Conservation (phyloP, 768 basidiomycete genomes). For the Calocera viscosa region DNA sequence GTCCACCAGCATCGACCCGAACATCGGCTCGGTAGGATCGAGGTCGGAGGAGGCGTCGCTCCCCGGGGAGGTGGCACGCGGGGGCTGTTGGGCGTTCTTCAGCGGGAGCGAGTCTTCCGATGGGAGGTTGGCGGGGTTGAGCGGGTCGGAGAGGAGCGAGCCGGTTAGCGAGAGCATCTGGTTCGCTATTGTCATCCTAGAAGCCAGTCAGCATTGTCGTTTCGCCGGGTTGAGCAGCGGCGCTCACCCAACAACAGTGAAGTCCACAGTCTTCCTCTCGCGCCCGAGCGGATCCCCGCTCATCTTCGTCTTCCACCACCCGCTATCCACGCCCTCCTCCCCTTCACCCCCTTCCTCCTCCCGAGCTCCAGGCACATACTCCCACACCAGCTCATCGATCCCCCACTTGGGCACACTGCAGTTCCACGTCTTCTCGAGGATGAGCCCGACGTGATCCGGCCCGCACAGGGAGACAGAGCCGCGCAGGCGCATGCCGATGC, state of each 20-base stretch:
- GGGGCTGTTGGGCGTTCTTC: slow-evolving; percentile 19
- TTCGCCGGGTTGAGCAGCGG: not conserved
- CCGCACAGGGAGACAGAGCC: slow-evolving; percentile 83
- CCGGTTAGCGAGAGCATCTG: slow-evolving; percentile 86
- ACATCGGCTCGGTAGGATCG: slow-evolving; percentile 10
- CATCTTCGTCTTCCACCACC: slow-evolving; percentile 65
- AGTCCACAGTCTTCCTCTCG: slow-evolving; percentile 51
- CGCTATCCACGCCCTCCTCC: slow-evolving; percentile 37
- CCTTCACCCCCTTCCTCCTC: slow-evolving; percentile 23
- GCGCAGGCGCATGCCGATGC: slow-evolving; percentile 57
- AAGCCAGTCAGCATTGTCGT: not conserved
- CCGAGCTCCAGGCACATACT: slow-evolving; percentile 49
- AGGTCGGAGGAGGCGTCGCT: slow-evolving; percentile 3
- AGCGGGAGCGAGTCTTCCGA: slow-evolving; percentile 15
- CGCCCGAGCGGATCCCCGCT: slow-evolving; percentile 63
- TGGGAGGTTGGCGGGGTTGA: slow-evolving; percentile 47
- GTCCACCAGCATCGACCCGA: not conserved
- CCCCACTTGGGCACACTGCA: slow-evolving; percentile 88
- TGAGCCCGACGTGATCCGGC: slow-evolving; percentile 82
- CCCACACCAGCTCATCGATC: slow-evolving; percentile 76
- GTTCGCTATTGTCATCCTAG: slow-evolving; percentile 75
- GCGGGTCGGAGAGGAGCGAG: slow-evolving; percentile 65
- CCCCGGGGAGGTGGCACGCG: slow-evolving; percentile 20
- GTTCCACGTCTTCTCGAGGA: slow-evolving; percentile 86
- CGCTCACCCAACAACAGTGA: slow-evolving; percentile 78